Evolutionary conservation across 1,139 yeast species (phyloP).

Genomic region (Hanseniaspora gamundiae): DNA sequence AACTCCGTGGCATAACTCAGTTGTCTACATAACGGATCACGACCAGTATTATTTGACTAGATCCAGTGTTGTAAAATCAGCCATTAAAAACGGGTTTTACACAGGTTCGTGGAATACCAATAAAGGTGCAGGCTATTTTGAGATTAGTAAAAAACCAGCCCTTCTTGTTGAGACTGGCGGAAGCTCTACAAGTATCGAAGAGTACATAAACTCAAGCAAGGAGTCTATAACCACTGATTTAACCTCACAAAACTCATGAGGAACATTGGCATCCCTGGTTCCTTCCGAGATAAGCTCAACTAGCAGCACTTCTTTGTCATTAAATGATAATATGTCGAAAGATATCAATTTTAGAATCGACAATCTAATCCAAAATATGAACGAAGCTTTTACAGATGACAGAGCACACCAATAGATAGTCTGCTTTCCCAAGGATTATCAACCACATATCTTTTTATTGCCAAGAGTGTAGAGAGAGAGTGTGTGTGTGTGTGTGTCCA

Average conservation of each 20-base stretch:
- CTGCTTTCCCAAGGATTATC: no score
- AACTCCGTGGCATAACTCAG: slow-evolving; percentile 55
- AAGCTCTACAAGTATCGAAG: not conserved
- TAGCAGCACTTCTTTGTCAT: not conserved
- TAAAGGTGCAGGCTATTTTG: not conserved
- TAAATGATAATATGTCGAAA: not conserved
- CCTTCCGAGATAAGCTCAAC: not conserved
- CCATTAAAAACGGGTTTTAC: slow-evolving; percentile 24
- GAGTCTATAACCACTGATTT: not conserved
- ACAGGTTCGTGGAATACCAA: slow-evolving; percentile 12
- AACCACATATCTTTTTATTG: no score
- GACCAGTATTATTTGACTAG: slow-evolving; percentile 24
- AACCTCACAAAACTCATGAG: not conserved
- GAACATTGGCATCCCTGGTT: not conserved
- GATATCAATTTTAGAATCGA: not conserved
- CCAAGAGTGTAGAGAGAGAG: not conserved
- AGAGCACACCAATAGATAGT: not conserved
- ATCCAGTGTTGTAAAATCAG: slow-evolving; percentile 25
- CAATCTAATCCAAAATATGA: not conserved
- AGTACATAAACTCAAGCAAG: not conserved
- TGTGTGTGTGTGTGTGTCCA: not conserved
- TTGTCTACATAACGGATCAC: slow-evolving; percentile 31
- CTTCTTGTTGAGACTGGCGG: not conserved
- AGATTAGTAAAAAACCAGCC: not conserved
- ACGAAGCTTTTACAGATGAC: not conserved